Base-by-base conservation (phyloP, 192 early-diverging fungal species). In the Entrophospora sp. region DNA sequence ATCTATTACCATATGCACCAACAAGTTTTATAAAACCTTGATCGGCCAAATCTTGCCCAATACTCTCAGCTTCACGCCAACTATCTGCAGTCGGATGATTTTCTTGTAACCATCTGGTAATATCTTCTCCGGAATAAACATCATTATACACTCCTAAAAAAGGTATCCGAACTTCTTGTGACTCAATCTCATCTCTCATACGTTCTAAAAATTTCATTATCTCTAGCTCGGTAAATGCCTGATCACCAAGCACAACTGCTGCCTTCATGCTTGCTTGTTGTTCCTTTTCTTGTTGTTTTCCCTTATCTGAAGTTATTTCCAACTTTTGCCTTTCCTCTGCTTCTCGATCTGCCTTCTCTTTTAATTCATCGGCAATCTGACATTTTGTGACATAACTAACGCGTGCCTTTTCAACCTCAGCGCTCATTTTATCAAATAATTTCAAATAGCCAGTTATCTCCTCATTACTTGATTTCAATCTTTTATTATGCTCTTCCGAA, bases 31-130 rank as follows among this genome's bases (percentile, higher is more conserved):
- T 68, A 46, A 85, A 82, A 14, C 83, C 81, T 44, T 84, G 77
- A 27, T 73, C 71, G 27, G 85, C 76, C 49, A 91, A 71, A 48
- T 87, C 86, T 69, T 89, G 87, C 12, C 86, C 89, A 28, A 91
- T 82, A 8, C 78, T 69, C 35, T 87, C 77, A 0, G 89, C 85
- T 48, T 86, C 84, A 65, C 68, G 81, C 75, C 70, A 76, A 66
- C 71, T 85, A 71, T 69, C 80, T 74, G 44, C 83, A 70, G 28
- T 81, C 73, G 81, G 77, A 45, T 83, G 69, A 72, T 89, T 83
- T 55, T 83, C 76, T 66, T 82, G 83, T 69, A 87, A 77, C 89
- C 89, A 91, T n/a, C 77, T 77, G 1, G 82, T 81, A 69, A 91
- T 82, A 40, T 80, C 78, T 45, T 85, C 82, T 32, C 89, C 89